Base-by-base conservation (phyloP, 2,329 filamentous ascomycete genomes). In the Phialophora chinensis region DNA sequence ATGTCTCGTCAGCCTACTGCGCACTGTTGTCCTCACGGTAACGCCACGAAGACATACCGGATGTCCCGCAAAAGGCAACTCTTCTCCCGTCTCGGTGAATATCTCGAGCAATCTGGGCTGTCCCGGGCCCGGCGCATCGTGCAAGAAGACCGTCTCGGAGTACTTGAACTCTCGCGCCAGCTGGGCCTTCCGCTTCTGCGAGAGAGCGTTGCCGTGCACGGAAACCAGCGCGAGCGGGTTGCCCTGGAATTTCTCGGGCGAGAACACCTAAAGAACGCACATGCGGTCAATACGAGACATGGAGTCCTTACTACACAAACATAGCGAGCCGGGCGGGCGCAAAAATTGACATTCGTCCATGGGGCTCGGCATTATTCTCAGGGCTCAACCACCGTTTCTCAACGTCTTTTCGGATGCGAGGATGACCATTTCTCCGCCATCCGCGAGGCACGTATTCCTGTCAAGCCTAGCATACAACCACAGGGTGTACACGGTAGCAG, bases 141-240 rank as follows among this genome's bases (percentile, higher is more conserved):
- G 85, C 38, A 89, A 76, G 73, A 89, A 89, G 55, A 88, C 85
- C 0, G 87, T 89, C 75, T 88, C 87, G 59, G 85, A 87, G 72
- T 87, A 84, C 76, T 87, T 87, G 79, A 89, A 89, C 76, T 90
- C 87, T 63, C 81, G 79, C 52, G 87, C 86, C 67, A 89, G 84
- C 68, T 77, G 73, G 73, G 87, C 86, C 73, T 89, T 89, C 72
- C 83, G 81, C 1, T 78, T 74, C 71, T 86, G 83, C 1, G 80
- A 80, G 25, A 88, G 77, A 14, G 73, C 72, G n/a, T 76, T 71
- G 8, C 76, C 76, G 20, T 73, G 85, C 67, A 89, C 78, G 56
- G 81, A 79, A 67, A 89, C 83, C 27, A 90, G 79, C 38, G 86
- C 87, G 44, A 90, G 82, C 2, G 86, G 87, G 74, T 89, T 89